These are phyloP conservation scores for Coemansia sp. DNA, from an alignment of 192 early-diverging fungal genomes.

Conservation along the genomic window DNA sequence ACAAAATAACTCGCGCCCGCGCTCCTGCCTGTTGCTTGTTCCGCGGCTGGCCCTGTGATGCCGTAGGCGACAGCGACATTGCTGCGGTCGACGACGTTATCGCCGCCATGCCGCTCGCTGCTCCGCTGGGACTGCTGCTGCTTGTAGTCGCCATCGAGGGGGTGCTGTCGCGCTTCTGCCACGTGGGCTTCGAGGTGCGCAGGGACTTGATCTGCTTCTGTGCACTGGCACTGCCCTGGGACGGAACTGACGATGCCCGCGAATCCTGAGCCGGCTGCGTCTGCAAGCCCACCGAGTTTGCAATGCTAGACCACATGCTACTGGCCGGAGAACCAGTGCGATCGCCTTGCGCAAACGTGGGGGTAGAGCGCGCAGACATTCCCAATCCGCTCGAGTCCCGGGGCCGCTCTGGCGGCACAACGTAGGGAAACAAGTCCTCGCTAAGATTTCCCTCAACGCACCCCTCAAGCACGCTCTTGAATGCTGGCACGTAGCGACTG, in stretches of 20 bases:
- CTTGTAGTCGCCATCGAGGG: conserved; percentile 21
- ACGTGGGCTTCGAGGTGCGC: conserved; percentile 51
- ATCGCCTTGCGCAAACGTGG: conserved; percentile 25
- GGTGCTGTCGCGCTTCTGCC: conserved; percentile 59
- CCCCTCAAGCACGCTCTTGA: conserved; percentile 52
- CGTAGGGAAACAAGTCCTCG: conserved; percentile 58
- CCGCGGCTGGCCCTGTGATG: not conserved
- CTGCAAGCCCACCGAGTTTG: conserved; percentile 42
- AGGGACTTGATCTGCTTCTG: conserved; percentile 51
- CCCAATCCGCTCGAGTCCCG: conserved; percentile 26
- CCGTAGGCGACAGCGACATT: conserved; percentile 17
- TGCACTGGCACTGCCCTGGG: conserved; percentile 23
- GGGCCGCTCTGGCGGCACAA: conserved; percentile 54
- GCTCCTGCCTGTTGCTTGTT: conserved; percentile 15
- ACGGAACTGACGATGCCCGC: conserved; percentile 28
- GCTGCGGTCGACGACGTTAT: conserved; percentile 11
- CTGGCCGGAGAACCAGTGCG: conserved; percentile 39
- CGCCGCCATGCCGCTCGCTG: conserved; percentile 8
- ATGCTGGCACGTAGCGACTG: conserved; percentile 50
- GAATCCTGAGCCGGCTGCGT: conserved; percentile 19
- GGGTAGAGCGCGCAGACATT: conserved; percentile 26
- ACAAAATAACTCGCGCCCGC: conserved; percentile 48
- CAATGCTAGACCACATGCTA: conserved; percentile 57
- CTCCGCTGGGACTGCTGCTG: conserved; percentile 18
- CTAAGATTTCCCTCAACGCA: conserved; percentile 49